A percentile compares a stretch with the other conserved stretches of the same genome.
phyloP scores from a whole-genome alignment of 2,329 filamentous ascomycete genomes.

The Pestalotiopsis sp. region DNA sequence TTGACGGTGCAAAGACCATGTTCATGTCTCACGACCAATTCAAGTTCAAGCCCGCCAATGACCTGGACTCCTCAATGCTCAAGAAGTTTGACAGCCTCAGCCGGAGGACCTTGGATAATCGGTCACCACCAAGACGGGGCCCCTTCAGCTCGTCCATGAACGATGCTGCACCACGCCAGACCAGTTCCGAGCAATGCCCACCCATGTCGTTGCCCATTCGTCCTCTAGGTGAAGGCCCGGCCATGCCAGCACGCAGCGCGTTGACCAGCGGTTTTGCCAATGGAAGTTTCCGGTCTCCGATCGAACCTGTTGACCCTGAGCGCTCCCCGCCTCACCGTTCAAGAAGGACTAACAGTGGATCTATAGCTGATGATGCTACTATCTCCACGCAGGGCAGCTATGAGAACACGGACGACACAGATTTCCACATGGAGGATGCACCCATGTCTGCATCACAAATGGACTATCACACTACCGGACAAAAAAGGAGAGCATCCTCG shows the following conservation, averaged over 20 bases:
- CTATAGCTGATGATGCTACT: slow-evolving; percentile 44
- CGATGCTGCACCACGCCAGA: slow-evolving; percentile 37
- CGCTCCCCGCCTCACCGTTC: slow-evolving; percentile 46
- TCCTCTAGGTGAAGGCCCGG: slow-evolving; percentile 39
- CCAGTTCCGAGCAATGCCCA: slow-evolving; percentile 37
- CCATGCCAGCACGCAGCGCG: slow-evolving; percentile 45
- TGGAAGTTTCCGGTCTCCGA: slow-evolving; percentile 43
- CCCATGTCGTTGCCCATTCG: slow-evolving; percentile 48
- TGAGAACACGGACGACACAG: slow-evolving; percentile 47
- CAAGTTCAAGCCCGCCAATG: slow-evolving; percentile 40
- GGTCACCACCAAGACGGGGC: slow-evolving; percentile 43
- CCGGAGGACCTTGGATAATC: slow-evolving; percentile 43
- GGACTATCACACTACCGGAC: slow-evolving; percentile 43
- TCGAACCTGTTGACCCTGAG: slow-evolving; percentile 46
- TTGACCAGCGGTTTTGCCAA: slow-evolving; percentile 39
- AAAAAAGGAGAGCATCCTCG: slow-evolving; percentile 58
- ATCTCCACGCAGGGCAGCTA: slow-evolving; percentile 44
- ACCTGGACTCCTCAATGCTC: slow-evolving; percentile 51
- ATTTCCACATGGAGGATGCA: slow-evolving; percentile 47
- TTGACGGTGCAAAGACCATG: slow-evolving; percentile 42
- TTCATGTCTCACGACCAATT: slow-evolving; percentile 52
- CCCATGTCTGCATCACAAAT: slow-evolving; percentile 43
- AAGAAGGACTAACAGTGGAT: slow-evolving; percentile 49
- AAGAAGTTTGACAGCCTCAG: slow-evolving; percentile 56
- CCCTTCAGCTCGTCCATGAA: slow-evolving; percentile 42